Percentiles rank a stretch among this genome's conserved stretches.
Conservation (phyloP, 176 grass and related monocot genomes). For the Oryza meridionalis region DNA sequence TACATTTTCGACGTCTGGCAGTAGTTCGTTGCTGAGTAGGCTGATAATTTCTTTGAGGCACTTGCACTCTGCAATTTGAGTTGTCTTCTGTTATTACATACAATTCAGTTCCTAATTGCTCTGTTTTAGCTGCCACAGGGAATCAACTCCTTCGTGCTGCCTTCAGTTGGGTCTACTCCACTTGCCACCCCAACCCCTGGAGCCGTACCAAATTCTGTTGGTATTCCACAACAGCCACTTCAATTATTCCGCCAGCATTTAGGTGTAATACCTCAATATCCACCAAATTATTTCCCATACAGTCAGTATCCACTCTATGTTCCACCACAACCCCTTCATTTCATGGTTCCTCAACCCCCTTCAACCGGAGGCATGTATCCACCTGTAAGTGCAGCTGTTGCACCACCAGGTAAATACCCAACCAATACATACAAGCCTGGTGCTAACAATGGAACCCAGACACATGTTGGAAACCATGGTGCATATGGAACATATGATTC, state of each 20-base stretch:
- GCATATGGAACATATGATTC: slow-evolving; percentile 71
- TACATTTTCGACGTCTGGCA: background rate
- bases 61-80: background rate
- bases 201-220: slow-evolving; percentile 62
- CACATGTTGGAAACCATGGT: slow-evolving; percentile 61
- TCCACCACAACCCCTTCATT: slow-evolving; percentile 64
- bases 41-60: background rate
- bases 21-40: slow-evolving; percentile 5
- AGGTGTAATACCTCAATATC: slow-evolving; percentile 78
- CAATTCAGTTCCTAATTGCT: background rate
- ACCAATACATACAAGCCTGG: slow-evolving; percentile 70
- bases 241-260: slow-evolving; percentile 73
- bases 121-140: slow-evolving; percentile 47
- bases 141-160: slow-evolving; percentile 45
- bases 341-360: slow-evolving; percentile 76
- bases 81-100: background rate
- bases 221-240: slow-evolving; percentile 73
- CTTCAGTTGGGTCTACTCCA: slow-evolving; percentile 62
- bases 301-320: slow-evolving; percentile 85
- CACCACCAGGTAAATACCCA: slow-evolving; percentile 61
- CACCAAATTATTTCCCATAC: slow-evolving; percentile 69
- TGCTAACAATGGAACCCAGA: slow-evolving; percentile 65
- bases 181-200: slow-evolving; percentile 53
- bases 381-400: slow-evolving; percentile 58
- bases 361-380: slow-evolving; percentile 67